A percentile compares a stretch with the other conserved stretches of the same genome.
These are phyloP conservation scores for Juglanconis sp. DNA, from an alignment of 2,329 filamentous ascomycete species.

Conservation along the genomic window DNA sequence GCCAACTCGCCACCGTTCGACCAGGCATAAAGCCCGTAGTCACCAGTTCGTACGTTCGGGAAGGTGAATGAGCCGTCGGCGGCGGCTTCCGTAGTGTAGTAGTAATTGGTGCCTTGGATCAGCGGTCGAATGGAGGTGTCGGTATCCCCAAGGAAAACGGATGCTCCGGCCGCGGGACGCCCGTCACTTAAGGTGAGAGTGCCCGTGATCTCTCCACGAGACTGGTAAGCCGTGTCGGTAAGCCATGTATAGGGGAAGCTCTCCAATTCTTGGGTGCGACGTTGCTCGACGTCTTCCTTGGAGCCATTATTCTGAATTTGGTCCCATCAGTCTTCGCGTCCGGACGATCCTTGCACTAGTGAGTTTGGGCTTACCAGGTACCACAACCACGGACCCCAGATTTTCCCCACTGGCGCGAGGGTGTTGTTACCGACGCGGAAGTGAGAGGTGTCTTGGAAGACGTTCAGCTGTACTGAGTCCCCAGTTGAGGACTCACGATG, in stretches of 20 bases:
- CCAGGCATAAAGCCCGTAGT: conserved; percentile 49
- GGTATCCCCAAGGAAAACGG: conserved; percentile 49
- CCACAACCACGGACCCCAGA: conserved; percentile 43
- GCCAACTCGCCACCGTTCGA: conserved; percentile 41
- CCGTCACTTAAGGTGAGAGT: conserved; percentile 44
- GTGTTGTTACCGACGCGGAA: conserved; percentile 36
- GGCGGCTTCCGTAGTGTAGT: conserved; percentile 47
- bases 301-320: conserved; percentile 42
- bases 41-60: conserved; percentile 38
- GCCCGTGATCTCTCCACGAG: conserved; percentile 44
- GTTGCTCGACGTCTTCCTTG: conserved; percentile 36
- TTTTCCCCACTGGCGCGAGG: conserved; percentile 36
- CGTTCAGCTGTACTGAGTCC: conserved; percentile 50
- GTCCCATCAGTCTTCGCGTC: background rate
- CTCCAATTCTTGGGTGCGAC: conserved; percentile 37
- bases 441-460: conserved; percentile 49
- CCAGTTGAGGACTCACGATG: conserved; percentile 49
- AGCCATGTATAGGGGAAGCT: conserved; percentile 50
- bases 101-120: conserved; percentile 45
- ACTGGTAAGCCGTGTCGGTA: conserved; percentile 42
- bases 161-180: conserved; percentile 43
- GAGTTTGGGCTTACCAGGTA: conserved; percentile 28
- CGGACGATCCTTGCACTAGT: background rate
- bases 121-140: conserved; percentile 41
- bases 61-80: conserved; percentile 40